Conservation (phyloP, 2,329 filamentous ascomycete species). For the Parasarocladium wereldwijsianum region DNA sequence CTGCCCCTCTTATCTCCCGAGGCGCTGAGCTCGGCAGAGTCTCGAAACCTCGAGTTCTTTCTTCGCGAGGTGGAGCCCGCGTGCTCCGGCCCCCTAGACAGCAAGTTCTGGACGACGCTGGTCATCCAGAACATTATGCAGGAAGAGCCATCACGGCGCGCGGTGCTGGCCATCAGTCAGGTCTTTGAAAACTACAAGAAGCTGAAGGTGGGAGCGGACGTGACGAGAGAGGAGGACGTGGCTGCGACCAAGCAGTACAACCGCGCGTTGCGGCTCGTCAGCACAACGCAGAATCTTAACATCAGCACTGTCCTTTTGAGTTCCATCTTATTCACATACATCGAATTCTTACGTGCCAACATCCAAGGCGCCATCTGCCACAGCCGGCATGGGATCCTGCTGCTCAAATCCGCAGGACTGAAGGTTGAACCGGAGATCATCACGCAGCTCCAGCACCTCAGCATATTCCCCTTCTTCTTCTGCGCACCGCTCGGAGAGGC, state of each 20-base stretch:
- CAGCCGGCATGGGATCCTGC: slow-evolving; percentile 20
- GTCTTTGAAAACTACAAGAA: slow-evolving; percentile 21
- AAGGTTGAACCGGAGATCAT: slow-evolving; percentile 14
- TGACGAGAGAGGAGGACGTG: slow-evolving; percentile 9
- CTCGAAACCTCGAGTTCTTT: slow-evolving; percentile 22
- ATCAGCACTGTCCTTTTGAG: slow-evolving; percentile 18
- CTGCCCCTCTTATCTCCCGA: too few relatives aligned
- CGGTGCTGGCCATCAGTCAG: slow-evolving; percentile 23
- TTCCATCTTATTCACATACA: slow-evolving; percentile 27
- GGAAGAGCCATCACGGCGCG: slow-evolving; percentile 22
- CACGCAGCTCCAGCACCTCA: slow-evolving; percentile 22
- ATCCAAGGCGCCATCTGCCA: slow-evolving; percentile 19
- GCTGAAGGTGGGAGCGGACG: too few relatives aligned
- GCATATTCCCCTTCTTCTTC: slow-evolving; percentile 25
- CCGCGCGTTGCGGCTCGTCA: slow-evolving; percentile 19
- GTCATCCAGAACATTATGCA: slow-evolving; percentile 21
- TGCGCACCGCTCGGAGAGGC: slow-evolving; percentile 6
- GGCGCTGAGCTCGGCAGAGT: slow-evolving; percentile 10
- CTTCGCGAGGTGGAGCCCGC: slow-evolving; percentile 19
- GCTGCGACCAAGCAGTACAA: slow-evolving; percentile 26
- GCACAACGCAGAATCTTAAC: slow-evolving; percentile 13
- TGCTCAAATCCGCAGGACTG: slow-evolving; percentile 15
- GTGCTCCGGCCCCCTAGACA: slow-evolving; percentile 19
- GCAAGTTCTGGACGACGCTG: slow-evolving; percentile 25
- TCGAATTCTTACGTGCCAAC: slow-evolving; percentile 25